Conservation (phyloP, 768 basidiomycete species). For the Tulasnella sp. region DNA sequence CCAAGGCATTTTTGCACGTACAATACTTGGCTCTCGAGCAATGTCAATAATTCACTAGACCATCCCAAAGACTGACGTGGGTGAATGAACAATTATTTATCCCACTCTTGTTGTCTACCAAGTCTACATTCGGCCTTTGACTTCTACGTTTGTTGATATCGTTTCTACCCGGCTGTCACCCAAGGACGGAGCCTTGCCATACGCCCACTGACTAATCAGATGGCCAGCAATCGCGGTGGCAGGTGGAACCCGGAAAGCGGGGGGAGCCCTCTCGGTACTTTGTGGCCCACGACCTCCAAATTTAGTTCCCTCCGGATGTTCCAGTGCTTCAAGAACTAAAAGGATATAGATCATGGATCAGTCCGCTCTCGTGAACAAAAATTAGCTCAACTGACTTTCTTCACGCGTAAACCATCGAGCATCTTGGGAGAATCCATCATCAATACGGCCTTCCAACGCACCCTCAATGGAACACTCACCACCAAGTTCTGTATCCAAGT, state of each 20-base stretch:
- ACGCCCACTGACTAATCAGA: slow-evolving; percentile 65
- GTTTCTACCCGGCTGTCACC: too few relatives aligned
- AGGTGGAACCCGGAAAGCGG: slow-evolving; percentile 63
- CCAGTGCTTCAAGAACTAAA: slow-evolving; percentile 42
- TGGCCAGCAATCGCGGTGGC: slow-evolving; percentile 52
- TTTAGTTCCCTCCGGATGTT: slow-evolving; percentile 39
- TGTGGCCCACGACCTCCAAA: slow-evolving; percentile 28
- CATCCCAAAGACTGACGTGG: too few relatives aligned
- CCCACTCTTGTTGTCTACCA: too few relatives aligned
- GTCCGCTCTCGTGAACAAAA: neutral
- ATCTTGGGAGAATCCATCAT: slow-evolving; percentile 36
- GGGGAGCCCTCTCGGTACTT: slow-evolving; percentile 27
- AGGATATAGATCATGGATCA: neutral
- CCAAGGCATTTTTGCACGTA: too few relatives aligned
- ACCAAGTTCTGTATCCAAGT: slow-evolving; percentile 92
- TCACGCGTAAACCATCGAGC: slow-evolving; percentile 78
- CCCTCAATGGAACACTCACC: slow-evolving; percentile 34
- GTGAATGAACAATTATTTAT: too few relatives aligned
- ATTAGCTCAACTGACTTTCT: slow-evolving; percentile 28
- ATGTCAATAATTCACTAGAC: too few relatives aligned
- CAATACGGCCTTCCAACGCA: neutral
- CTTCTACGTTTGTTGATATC: too few relatives aligned
- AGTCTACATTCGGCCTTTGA: too few relatives aligned
- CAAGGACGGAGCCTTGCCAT: too few relatives aligned
- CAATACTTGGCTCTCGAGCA: too few relatives aligned